Evolutionary conservation across 2,329 filamentous ascomycete species (phyloP), one percentile per base, ranked within the genome.

Genomic region (Bipolaris oryzae): DNA sequence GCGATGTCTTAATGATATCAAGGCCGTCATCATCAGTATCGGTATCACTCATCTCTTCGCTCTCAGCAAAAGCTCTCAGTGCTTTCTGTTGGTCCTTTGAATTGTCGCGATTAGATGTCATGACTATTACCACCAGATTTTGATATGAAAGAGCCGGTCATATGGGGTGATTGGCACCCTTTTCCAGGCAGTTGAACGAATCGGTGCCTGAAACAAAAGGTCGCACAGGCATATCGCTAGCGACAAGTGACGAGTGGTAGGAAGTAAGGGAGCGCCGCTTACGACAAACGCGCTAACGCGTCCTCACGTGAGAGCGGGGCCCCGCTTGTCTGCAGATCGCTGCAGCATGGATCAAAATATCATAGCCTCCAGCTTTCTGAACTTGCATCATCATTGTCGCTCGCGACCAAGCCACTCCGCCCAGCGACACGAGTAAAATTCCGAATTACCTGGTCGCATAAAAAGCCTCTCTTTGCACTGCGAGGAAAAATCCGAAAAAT

Each of bases 21-120:
- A 82, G 70, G 38, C 80, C 80, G 45, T 69, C 67, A 6, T 73
- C 70, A 56, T 79, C 44, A 2, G 23, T 77, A 53, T 80, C 74
- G 46, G 68, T 73, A 15, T 57, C 55, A 43, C 64, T 72, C 7
- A 52, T 44, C 15, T 49, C 46, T 34, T 73, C 64, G 46, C 69
- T 72, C 35, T 74, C 71, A 0, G 64, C 69, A 16, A 73, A 63
- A 16, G 64, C 63, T 9, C 62, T 59, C 15, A 71, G 20, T 15
- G 64, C 66, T 46, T 59, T 59, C n/a, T 56, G 55, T 39, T 68
- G 58, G 1, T 62, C 51, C 43, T 57, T 66, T 4, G 48, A 45
- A 15, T 61, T 67, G 18, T 58, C 38, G 15, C 53, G 53, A n/a
- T 42, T 33, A 16, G 55, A 65, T 3, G 66, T 63, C 67, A 70